Evolutionary conservation across 2,329 filamentous ascomycete species (phyloP).

Genomic region (Penicillium sp.): DNA sequence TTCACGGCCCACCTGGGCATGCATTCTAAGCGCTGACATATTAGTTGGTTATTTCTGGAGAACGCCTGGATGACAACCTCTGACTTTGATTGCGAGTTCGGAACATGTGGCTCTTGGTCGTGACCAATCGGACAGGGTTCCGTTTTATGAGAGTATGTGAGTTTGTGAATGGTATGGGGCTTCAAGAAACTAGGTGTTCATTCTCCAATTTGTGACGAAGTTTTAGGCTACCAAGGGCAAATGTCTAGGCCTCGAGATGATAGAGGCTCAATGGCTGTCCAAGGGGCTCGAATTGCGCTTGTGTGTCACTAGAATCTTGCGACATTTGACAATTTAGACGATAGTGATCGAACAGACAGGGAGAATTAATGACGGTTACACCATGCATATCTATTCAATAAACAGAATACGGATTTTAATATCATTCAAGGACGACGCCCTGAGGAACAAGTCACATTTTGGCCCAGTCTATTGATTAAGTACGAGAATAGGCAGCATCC

Average conservation of each 20-base stretch:
- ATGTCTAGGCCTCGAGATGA: neutral
- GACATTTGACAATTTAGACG: too few relatives aligned
- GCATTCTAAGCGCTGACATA: too few relatives aligned
- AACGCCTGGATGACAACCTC: neutral
- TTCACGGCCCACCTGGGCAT: neutral
- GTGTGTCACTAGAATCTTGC: neutral
- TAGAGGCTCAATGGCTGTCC: neutral
- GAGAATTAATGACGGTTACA: too few relatives aligned
- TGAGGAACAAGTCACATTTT: slow-evolving; percentile 41
- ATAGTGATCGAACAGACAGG: too few relatives aligned
- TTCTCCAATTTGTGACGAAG: neutral
- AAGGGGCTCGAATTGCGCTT: neutral
- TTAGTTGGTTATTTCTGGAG: neutral
- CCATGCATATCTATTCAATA: neutral
- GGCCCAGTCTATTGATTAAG: slow-evolving; percentile 39
- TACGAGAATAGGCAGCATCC: slow-evolving; percentile 34
- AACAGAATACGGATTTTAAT: neutral
- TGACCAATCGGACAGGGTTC: neutral
- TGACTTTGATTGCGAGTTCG: neutral
- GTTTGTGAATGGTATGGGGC: too few relatives aligned
- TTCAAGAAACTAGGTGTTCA: too few relatives aligned
- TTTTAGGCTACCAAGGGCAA: neutral
- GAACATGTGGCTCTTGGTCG: neutral
- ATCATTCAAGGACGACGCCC: slow-evolving; percentile 18
- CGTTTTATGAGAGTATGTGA: neutral